A percentile compares a stretch with the other conserved stretches of the same genome.
These are phyloP conservation scores for Adansonia rubrostipa DNA, from an alignment of 441 rosid species.

Conservation along the genomic window DNA sequence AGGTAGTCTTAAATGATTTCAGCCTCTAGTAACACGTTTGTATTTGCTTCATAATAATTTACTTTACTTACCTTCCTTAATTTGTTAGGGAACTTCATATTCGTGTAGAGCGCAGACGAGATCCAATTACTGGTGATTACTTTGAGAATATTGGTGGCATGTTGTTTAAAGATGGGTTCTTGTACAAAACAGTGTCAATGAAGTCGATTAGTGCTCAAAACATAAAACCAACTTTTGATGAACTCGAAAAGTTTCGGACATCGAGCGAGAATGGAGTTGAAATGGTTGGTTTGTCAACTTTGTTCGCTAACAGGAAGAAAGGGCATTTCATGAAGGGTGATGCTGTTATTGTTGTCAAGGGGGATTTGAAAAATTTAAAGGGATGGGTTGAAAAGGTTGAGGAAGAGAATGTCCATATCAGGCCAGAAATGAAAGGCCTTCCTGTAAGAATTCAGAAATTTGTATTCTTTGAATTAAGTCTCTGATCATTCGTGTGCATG, in stretches of 20 bases:
- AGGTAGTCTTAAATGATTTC: slow-evolving; percentile 50
- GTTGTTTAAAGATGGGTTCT: slow-evolving; percentile 90
- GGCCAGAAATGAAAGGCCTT: slow-evolving; percentile 92
- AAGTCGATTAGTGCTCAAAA: slow-evolving; percentile 79
- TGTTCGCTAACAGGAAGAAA: slow-evolving; percentile 93
- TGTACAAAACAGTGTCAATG: slow-evolving; percentile 83
- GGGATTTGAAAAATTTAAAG: slow-evolving; percentile 91
- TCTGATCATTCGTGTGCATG: slow-evolving; percentile 21
- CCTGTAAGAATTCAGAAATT: slow-evolving; percentile 65
- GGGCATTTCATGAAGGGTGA: slow-evolving; percentile 99
- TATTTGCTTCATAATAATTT: slow-evolving; percentile 9
- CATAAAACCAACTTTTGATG: slow-evolving; percentile 92
- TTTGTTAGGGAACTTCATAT: slow-evolving; percentile 80
- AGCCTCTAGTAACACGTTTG: not conserved
- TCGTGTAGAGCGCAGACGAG: slow-evolving; percentile 92
- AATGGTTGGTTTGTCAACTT: slow-evolving; percentile 74
- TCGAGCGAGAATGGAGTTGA: slow-evolving; percentile 84
- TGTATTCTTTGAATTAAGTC: slow-evolving; percentile 6
- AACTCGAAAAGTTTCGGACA: slow-evolving; percentile 84
- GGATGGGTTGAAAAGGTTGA: slow-evolving; percentile 99
- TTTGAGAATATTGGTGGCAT: slow-evolving; percentile 84
- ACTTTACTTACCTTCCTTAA: slow-evolving; percentile 11
- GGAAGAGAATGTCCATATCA: slow-evolving; percentile 88
- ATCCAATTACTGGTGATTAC: slow-evolving; percentile 91
- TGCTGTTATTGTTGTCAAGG: slow-evolving; percentile 91